Evolutionary conservation across 2,329 filamentous ascomycete species (phyloP).

Genomic region (Diplocarpon rosae): DNA sequence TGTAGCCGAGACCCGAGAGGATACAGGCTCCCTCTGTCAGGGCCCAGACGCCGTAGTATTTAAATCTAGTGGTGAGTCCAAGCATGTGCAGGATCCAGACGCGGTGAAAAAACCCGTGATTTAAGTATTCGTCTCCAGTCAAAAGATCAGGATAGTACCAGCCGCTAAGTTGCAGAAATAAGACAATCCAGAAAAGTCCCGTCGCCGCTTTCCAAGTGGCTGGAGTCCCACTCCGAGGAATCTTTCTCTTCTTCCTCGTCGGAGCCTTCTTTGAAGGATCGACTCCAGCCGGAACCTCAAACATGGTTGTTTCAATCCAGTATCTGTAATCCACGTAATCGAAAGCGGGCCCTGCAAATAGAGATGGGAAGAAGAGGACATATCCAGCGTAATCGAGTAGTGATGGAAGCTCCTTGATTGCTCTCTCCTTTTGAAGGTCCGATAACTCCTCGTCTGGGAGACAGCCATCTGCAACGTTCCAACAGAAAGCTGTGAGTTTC

Average conservation of each 20-base stretch:
- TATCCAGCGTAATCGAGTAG: slow-evolving; percentile 80
- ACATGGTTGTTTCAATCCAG: slow-evolving; percentile 93
- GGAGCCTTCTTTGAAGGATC: slow-evolving; percentile 77
- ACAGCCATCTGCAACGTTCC: slow-evolving; percentile 92
- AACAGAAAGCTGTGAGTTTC: slow-evolving; percentile 94
- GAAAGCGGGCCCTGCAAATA: slow-evolving; percentile 85
- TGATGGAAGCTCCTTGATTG: slow-evolving; percentile 61
- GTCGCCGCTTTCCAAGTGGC: slow-evolving; percentile 64
- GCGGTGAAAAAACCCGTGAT: slow-evolving; percentile 58
- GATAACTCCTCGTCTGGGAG: slow-evolving; percentile 71
- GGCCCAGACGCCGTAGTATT: slow-evolving; percentile 96
- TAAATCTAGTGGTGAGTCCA: slow-evolving; percentile 68
- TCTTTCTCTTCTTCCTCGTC: slow-evolving; percentile 81
- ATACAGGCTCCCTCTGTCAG: slow-evolving; percentile 92
- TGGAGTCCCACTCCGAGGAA: slow-evolving; percentile 80
- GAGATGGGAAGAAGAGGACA: slow-evolving; percentile 86
- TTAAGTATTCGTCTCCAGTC: slow-evolving; percentile 53
- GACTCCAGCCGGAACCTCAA: slow-evolving; percentile 69
- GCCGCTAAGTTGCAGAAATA: slow-evolving; percentile 62
- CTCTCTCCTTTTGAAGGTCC: slow-evolving; percentile 74
- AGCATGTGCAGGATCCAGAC: slow-evolving; percentile 77
- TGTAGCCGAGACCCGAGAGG: slow-evolving; percentile 85
- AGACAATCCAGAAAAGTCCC: slow-evolving; percentile 69
- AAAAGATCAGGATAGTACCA: slow-evolving; percentile 56
- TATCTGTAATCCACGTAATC: slow-evolving; percentile 87